Evolutionary conservation across 2,329 filamentous ascomycete species (phyloP).

Genomic region (Neofusicoccum kwambonambiense): DNA sequence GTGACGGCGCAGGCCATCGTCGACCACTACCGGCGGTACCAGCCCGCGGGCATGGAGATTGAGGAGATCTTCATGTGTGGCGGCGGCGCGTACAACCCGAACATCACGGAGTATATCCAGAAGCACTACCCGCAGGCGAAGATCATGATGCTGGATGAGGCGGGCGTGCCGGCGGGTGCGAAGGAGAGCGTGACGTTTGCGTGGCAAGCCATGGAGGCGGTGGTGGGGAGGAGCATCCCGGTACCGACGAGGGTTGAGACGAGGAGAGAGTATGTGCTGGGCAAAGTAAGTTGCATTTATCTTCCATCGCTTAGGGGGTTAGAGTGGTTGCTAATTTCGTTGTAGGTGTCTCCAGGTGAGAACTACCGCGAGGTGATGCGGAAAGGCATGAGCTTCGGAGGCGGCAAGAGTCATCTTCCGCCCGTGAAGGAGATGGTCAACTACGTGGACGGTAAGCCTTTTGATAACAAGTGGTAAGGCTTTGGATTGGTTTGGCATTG

Average conservation of each 20-base stretch:
- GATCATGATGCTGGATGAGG: conserved; percentile 57
- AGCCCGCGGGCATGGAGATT: conserved; percentile 44
- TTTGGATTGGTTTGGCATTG: no score
- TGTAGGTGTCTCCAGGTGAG: conserved; percentile 50
- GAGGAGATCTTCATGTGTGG: conserved; percentile 63
- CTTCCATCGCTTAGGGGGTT: background rate
- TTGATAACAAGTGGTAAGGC: conserved; percentile 46
- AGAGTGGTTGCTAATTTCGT: background rate
- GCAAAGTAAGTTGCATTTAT: conserved; percentile 44
- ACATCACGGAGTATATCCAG: conserved; percentile 56
- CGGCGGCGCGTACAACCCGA: conserved; percentile 58
- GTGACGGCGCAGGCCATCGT: conserved; percentile 61
- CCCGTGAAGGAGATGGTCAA: conserved; percentile 54
- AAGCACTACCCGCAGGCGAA: conserved; percentile 47
- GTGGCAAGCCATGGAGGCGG: conserved; percentile 60
- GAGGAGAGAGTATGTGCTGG: conserved; percentile 51
- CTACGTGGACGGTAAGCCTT: conserved; percentile 49
- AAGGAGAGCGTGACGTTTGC: conserved; percentile 63
- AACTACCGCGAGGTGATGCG: conserved; percentile 56
- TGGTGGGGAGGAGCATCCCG: conserved; percentile 54
- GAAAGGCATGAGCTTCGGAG: conserved; percentile 54
- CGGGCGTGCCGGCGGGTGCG: conserved; percentile 56
- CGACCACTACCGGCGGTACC: conserved; percentile 50
- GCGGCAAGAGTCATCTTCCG: conserved; percentile 38
- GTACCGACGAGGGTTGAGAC: conserved; percentile 58